Conservation (phyloP, 2,329 filamentous ascomycete genomes). For the Boeremia lycopersici region DNA sequence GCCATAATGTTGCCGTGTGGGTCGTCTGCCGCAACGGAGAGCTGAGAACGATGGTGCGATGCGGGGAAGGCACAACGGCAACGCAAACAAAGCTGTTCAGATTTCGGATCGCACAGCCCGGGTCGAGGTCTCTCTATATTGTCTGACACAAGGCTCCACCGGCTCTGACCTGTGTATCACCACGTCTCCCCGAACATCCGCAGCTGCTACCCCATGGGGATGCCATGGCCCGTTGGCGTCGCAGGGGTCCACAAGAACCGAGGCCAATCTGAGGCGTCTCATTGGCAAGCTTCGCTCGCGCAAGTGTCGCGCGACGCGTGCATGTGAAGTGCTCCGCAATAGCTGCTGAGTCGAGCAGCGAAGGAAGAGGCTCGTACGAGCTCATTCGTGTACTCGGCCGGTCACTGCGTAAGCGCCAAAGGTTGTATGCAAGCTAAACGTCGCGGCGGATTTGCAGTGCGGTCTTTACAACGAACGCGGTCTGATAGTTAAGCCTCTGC, state of each 20-base stretch:
- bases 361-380: neutral
- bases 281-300: constrained; percentile 1
- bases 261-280: constrained; percentile 3
- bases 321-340: constrained; percentile 1
- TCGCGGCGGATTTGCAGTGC: too few species aligned
- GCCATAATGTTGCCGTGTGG: constrained; percentile 24
- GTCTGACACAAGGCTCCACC: neutral
- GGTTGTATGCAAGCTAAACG: too few species aligned
- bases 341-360: neutral
- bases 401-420: too few species aligned
- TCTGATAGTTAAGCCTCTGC: too few species aligned
- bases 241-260: constrained; percentile 6
- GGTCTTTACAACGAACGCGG: too few species aligned
- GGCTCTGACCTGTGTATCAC: neutral
- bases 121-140: neutral
- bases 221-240: constrained; percentile 3
- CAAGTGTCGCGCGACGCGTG: neutral
- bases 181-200: constrained; percentile 1
- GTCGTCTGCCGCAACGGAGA: neutral
- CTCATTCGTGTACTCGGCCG: neutral
- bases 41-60: neutral
- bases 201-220: constrained; percentile 8
- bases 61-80: neutral
- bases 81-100: neutral
- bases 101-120: neutral